phyloP scores from a whole-genome alignment of 352 stramenopile species.

The Heterotrichella gracilis region DNA sequence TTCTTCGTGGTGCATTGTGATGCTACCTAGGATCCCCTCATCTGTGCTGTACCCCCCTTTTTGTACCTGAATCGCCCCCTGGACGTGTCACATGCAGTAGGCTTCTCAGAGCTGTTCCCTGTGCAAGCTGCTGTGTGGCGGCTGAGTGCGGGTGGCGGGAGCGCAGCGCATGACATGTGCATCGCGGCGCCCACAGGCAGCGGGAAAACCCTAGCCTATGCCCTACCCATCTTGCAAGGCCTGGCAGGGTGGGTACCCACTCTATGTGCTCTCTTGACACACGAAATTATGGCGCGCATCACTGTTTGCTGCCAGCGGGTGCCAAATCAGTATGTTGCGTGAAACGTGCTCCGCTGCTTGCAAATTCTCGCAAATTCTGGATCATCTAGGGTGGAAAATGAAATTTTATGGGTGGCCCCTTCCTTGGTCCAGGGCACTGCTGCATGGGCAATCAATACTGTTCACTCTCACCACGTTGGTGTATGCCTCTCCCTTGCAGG shows the following conservation, averaged over 20 bases:
- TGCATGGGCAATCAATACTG: neutral
- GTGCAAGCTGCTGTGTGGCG: neutral
- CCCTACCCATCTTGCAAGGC: conserved; percentile 63
- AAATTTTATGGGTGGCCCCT: too few relatives aligned
- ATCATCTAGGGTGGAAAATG: too few relatives aligned
- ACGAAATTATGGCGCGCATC: neutral
- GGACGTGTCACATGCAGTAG: neutral
- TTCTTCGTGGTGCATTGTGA: too few relatives aligned
- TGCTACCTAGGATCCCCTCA: too few relatives aligned
- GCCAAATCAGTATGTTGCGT: conserved; percentile 22
- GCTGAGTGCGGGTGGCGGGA: neutral
- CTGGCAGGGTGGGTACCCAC: conserved; percentile 23
- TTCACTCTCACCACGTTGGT: conserved; percentile 11
- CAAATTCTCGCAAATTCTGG: too few relatives aligned
- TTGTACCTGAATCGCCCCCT: too few relatives aligned
- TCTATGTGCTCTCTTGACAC: conserved; percentile 12
- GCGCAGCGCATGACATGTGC: neutral
- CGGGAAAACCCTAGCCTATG: conserved; percentile 82
- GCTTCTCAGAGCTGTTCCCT: neutral
- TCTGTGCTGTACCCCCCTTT: too few relatives aligned
- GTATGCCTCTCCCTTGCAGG: conserved; percentile 2
- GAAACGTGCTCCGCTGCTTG: conserved; percentile 16
- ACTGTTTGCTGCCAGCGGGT: conserved; percentile 12
- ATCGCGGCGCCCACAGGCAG: conserved; percentile 53
- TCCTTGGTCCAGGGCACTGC: neutral